These are phyloP conservation scores for Rhodotorula sp. DNA, from an alignment of 1,284 basidiomycete species.

Conservation along the genomic window DNA sequence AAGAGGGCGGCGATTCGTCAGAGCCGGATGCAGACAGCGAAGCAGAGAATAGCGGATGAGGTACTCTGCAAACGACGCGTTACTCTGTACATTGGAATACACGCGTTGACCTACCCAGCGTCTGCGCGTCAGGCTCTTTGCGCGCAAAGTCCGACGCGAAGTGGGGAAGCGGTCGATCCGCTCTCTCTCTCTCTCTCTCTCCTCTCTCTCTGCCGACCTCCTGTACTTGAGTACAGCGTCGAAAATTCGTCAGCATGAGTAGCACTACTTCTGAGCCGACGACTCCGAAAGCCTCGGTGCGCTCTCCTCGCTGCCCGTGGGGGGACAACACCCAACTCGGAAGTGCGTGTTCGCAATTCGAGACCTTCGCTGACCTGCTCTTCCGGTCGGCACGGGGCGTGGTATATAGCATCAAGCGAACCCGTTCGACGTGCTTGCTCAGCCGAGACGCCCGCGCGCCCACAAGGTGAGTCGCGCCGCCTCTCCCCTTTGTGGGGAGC, in stretches of 20 bases:
- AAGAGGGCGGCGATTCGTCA: conserved; percentile 45
- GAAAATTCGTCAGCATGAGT: background rate
- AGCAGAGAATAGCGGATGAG: background rate
- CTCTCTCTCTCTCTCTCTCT: background rate
- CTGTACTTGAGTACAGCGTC: too few relatives aligned
- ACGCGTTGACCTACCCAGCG: too few relatives aligned
- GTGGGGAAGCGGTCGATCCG: background rate
- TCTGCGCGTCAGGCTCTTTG: too few relatives aligned
- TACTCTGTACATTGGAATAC: background rate
- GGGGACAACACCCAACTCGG: too few relatives aligned
- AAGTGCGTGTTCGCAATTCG: too few relatives aligned
- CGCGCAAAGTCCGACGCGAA: too few relatives aligned
- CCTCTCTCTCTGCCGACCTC: background rate
- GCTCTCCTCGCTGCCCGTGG: background rate
- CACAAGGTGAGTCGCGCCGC: conserved; percentile 19
- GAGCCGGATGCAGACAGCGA: conserved; percentile 42
- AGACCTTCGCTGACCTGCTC: too few relatives aligned
- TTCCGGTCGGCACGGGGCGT: background rate
- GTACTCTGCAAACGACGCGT: too few relatives aligned
- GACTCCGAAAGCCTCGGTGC: conserved; percentile 18
- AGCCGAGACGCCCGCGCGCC: background rate
- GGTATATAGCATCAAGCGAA: conserved; percentile 10
- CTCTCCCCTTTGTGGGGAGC: background rate
- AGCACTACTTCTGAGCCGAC: background rate
- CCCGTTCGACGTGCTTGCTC: conserved; percentile 21